Conservation (phyloP, 2,329 filamentous ascomycete species). For the Aspergillus versicolor region DNA sequence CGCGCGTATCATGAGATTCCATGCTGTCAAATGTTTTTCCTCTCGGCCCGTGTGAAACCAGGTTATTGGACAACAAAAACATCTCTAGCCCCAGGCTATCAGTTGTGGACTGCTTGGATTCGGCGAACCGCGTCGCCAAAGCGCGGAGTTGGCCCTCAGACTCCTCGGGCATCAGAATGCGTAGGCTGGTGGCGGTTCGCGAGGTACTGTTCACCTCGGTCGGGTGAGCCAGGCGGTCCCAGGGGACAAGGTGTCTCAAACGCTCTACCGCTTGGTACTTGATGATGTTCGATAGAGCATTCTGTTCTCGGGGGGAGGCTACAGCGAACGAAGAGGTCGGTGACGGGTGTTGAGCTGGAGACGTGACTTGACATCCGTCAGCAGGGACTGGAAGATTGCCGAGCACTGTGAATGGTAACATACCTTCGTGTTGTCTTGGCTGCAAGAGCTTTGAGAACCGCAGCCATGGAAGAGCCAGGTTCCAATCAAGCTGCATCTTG, state of each 20-base stretch:
- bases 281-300: background rate
- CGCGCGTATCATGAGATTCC: background rate
- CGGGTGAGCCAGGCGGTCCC: constrained; percentile 10
- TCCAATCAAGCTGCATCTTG: constrained; percentile 13
- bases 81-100: constrained; percentile 6
- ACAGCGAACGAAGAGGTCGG: background rate
- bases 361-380: background rate
- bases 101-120: background rate
- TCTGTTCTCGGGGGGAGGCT: background rate
- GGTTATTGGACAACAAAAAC: constrained; percentile 18
- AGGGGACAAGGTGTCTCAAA: constrained; percentile 15
- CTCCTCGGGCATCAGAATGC: constrained; percentile 19
- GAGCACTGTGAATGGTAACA: background rate
- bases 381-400: background rate
- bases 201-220: constrained; percentile 13
- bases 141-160: constrained; percentile 1
- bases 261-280: constrained; percentile 8
- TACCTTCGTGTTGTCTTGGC: constrained; percentile 3
- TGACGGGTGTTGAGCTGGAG: constrained; percentile 4
- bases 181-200: constrained; percentile 14
- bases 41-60: background rate
- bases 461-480: constrained; percentile 17
- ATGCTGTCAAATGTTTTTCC: background rate
- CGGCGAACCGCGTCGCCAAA: background rate
- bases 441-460: constrained; percentile 15